Evolutionary conservation across 2,329 filamentous ascomycete species (phyloP).

Genomic region (Gyromitra esculenta): DNA sequence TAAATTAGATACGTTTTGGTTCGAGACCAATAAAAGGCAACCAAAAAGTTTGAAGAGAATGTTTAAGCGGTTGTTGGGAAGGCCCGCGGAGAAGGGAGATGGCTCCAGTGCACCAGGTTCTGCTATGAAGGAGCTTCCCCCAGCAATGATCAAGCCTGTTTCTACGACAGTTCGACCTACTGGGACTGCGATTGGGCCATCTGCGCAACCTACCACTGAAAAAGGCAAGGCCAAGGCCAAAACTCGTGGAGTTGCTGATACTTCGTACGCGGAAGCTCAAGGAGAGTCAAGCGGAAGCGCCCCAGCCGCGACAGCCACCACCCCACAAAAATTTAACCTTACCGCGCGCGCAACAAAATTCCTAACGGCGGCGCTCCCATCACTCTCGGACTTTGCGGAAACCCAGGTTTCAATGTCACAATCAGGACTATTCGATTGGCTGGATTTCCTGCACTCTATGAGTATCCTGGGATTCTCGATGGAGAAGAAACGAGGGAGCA

Average conservation of each 20-base stretch:
- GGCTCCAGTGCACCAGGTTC: not conserved
- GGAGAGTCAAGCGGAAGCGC: not conserved
- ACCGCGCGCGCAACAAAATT: not conserved
- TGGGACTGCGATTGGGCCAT: not conserved
- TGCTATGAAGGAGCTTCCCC: not conserved
- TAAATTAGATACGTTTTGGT: not conserved
- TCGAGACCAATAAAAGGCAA: not conserved
- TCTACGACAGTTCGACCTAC: not conserved
- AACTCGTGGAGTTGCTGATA: not conserved
- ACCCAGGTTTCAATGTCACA: not conserved
- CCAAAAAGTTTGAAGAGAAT: not conserved
- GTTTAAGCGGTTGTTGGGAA: not conserved
- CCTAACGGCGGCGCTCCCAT: not conserved
- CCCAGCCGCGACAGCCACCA: not conserved
- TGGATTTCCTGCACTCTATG: not conserved
- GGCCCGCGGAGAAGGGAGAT: not conserved
- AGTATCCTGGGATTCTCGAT: not conserved
- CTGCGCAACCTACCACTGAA: not conserved
- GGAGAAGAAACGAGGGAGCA: not conserved
- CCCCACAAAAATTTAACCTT: not conserved
- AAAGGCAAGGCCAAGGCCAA: slow-evolving; percentile 1
- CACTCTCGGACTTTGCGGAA: not conserved
- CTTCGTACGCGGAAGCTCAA: not conserved
- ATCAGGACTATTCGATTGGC: not conserved
- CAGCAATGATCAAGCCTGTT: not conserved